A percentile compares a stretch with the other conserved stretches of the same genome.
phyloP scores from a whole-genome alignment of 164 flowering plant species.

The Dillenia turbinata region DNA sequence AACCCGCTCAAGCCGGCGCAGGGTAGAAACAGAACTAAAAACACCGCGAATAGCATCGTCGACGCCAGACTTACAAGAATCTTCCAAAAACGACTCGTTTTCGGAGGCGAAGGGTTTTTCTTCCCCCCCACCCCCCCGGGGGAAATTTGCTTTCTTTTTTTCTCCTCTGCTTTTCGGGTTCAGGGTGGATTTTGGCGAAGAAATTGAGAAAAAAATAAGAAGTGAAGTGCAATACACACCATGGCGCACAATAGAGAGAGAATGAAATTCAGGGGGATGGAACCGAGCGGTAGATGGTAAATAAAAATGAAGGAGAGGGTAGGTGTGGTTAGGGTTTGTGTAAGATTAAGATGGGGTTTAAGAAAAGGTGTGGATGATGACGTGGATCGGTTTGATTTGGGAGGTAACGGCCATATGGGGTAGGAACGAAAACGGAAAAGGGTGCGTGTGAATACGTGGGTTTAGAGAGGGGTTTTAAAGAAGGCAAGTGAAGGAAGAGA shows the following conservation, averaged over 20 bases:
- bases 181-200: no score
- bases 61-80: neutral
- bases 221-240: neutral
- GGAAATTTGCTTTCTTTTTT: neutral
- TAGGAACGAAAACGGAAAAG: neutral
- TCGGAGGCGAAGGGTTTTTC: neutral
- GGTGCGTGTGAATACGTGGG: no score
- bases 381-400: neutral
- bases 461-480: no score
- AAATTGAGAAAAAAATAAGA: neutral
- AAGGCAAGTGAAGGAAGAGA: no score
- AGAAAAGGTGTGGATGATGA: neutral
- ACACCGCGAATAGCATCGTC: conserved; percentile 37
- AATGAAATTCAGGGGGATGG: neutral
- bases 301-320: no score
- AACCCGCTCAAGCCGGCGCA: conserved; percentile 50
- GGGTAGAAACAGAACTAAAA: conserved; percentile 52
- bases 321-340: no score
- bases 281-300: no score
- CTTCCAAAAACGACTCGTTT: no score
- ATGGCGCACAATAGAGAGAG: neutral
- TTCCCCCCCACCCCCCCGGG: neutral
- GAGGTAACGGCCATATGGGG: neutral
- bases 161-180: no score
- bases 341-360: neutral